Evolutionary conservation across 2,329 filamentous ascomycete species (phyloP), one percentile per base, ranked within the genome.

Genomic region (Colletotrichum navitas): DNA sequence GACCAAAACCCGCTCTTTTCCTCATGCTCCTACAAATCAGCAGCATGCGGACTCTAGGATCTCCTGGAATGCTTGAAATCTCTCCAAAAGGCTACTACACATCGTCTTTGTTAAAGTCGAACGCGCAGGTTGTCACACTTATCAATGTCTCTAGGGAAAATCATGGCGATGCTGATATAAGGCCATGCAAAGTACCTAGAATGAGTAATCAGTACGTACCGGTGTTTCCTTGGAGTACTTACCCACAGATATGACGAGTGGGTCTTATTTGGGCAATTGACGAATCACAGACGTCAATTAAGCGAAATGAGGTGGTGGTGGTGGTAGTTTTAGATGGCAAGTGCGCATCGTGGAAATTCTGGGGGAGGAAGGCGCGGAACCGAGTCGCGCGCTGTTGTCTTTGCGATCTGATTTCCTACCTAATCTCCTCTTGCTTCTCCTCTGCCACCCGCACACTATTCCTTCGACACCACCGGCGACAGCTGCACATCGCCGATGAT

Each of bases 401-500:
- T 34, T 51, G 64, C 58, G 58, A 47, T 68, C 32, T 52, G 18
- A 47, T 29, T 36, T 21, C 39, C 39, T n/a, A 34, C 32, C 8
- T 29, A 21, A 16, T 43, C 26, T 43, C 43, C 51, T 68, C 64
- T 59, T 51, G 29, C 16, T 14, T 39, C 34, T 12, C n/a, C 34
- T 52, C 47, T 41, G 26, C 58, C 63, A 68, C 64, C 68, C 68
- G 54, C 68, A 71, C 58, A 34, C 47, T 51, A 34, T 47, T 60
- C 34, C 39, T 47, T 55, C 29, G 10, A 63, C n/a, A 63, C 29
- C 32, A 71, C 16, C 59, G 54, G 63, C 68, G 24, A 34, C n/a
- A 52, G 58, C 58, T 59, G 68, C 65, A 68, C 45, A 71, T 71
- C 59, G 60, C 47, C 43, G 16, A 71, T 71, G 68, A 64, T 59